A percentile compares a stretch with the other conserved stretches of the same genome.
phyloP scores from a whole-genome alignment of 768 basidiomycete genomes.

The Dentipellis sp. region DNA sequence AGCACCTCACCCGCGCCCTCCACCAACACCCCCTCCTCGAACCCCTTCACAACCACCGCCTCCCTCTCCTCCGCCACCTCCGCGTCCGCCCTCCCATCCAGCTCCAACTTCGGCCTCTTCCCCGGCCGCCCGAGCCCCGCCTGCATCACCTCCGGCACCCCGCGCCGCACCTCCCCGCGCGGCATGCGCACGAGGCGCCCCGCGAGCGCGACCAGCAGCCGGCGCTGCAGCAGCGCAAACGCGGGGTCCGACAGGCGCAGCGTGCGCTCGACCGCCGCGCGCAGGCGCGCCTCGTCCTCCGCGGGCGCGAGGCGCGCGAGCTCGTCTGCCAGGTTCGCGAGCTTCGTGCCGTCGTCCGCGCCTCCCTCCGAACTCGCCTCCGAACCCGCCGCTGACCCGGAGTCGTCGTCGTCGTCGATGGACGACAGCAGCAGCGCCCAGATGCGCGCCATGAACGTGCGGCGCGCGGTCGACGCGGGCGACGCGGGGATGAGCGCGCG shows the following conservation, averaged over 20 bases:
- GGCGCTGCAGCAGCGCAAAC: constrained; percentile 50
- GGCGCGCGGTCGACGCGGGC: constrained; percentile 9
- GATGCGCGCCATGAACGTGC: constrained; percentile 46
- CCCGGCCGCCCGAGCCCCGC: constrained; percentile 4
- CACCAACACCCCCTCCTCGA: constrained; percentile 54
- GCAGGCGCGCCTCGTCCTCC: constrained; percentile 36
- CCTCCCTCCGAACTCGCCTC: no score
- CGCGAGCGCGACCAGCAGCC: constrained; percentile 37
- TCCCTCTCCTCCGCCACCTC: constrained; percentile 2
- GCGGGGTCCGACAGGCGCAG: constrained; percentile 56
- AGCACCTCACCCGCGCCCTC: constrained; percentile 33
- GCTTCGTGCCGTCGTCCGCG: constrained; percentile 33
- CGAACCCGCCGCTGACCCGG: no score
- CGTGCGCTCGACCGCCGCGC: constrained; percentile 54
- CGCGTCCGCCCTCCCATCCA: neutral
- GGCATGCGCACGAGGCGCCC: constrained; percentile 17
- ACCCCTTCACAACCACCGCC: constrained; percentile 42
- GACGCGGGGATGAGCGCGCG: constrained; percentile 42
- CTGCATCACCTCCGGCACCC: constrained; percentile 4
- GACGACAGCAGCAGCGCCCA: constrained; percentile 59
- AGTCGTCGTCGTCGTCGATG: constrained; percentile 31
- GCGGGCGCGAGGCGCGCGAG: constrained; percentile 41
- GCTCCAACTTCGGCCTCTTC: constrained; percentile 3
- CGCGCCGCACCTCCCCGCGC: constrained; percentile 4
- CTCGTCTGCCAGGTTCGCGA: constrained; percentile 67